Evolutionary conservation across 345 rosid genomes (phyloP).

Genomic region (Moricandia moricandioides): DNA sequence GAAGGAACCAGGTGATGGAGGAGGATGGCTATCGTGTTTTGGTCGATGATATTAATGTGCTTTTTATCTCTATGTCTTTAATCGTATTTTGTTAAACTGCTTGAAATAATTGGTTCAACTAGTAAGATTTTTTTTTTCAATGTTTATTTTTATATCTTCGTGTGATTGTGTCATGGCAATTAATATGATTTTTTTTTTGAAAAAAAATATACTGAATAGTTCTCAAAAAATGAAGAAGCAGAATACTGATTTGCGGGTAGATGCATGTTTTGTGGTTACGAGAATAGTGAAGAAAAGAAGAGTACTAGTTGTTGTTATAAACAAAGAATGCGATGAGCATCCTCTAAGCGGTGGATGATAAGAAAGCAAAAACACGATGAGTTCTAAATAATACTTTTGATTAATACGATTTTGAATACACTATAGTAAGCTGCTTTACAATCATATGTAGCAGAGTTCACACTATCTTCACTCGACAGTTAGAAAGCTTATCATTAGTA

Average conservation of each 20-base stretch:
- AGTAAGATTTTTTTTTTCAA: not conserved
- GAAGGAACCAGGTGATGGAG: not conserved
- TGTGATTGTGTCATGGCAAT: not conserved
- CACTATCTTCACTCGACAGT: not conserved
- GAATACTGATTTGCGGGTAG: no score
- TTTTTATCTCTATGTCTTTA: not conserved
- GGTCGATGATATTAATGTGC: not conserved
- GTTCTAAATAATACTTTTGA: not conserved
- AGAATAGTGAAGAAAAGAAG: no score
- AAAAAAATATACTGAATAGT: no score
- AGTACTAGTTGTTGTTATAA: no score
- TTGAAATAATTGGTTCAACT: not conserved
- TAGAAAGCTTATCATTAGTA: not conserved
- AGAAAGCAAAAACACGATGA: not conserved
- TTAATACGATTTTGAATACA: not conserved
- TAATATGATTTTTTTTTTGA: no score
- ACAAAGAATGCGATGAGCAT: no score
- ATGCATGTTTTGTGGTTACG: no score
- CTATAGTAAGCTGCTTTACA: not conserved
- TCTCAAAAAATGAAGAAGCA: no score
- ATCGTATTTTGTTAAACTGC: not conserved
- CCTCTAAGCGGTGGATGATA: no score
- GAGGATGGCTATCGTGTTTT: conserved; percentile 2
- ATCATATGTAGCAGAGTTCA: not conserved
- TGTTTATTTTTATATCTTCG: not conserved